Conservation (phyloP, 441 rosid genomes). For the Manihot esculenta region DNA sequence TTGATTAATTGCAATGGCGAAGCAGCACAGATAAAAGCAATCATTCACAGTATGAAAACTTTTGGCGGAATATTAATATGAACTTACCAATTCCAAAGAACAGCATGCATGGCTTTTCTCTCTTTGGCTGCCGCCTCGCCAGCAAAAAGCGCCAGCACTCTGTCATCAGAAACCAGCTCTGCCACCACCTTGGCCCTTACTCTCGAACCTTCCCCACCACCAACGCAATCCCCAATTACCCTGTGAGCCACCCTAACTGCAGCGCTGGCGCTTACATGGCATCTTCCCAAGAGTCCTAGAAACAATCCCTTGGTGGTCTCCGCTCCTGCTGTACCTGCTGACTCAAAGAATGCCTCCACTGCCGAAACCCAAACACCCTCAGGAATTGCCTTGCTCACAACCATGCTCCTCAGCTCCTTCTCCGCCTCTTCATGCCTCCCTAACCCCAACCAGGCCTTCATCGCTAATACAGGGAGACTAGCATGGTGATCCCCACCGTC, state of each 20-base stretch:
- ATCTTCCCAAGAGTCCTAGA: conserved; percentile 75
- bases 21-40: background rate
- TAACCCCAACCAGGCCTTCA: conserved; percentile 95
- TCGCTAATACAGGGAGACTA: conserved; percentile 85
- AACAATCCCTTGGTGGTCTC: conserved; percentile 88
- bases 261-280: conserved; percentile 79
- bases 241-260: conserved; percentile 77
- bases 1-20: background rate
- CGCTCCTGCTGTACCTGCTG: conserved; percentile 81
- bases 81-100: conserved; percentile 86
- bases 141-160: conserved; percentile 73
- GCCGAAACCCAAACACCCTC: conserved; percentile 96
- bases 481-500: conserved; percentile 70
- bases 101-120: conserved; percentile 75
- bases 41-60: background rate
- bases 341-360: conserved; percentile 83
- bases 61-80: background rate
- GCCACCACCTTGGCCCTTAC: conserved; percentile 70
- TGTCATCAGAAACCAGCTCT: conserved; percentile 79
- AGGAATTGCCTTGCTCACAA: conserved; percentile 71
- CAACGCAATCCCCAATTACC: conserved; percentile 46
- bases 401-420: conserved; percentile 88
- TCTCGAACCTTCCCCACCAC: conserved; percentile 48
- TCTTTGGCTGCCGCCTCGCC: conserved; percentile 55
- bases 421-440: conserved; percentile 81